Base-by-base conservation (phyloP, 192 early-diverging fungal species). In the Entomortierella lignicola region DNA sequence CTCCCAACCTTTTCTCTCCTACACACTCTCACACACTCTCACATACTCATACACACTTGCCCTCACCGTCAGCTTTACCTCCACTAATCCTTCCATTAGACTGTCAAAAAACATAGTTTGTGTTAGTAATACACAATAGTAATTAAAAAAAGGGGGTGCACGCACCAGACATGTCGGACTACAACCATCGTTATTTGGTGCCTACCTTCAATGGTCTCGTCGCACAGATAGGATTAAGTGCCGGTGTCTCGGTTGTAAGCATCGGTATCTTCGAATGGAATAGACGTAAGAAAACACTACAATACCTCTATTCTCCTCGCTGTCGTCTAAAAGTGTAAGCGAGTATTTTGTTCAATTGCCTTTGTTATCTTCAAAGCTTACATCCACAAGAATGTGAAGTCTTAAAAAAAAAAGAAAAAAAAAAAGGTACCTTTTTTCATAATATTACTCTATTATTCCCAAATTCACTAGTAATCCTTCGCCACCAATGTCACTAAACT, bases 151-250 rank as follows among this genome's bases (percentile, higher is more conserved):
- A n/a, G n/a, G n/a, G n/a, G n/a, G n/a, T n/a, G n/a, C n/a, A n/a
- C n/a, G 53, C 51, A 55, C 39, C 43, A 41, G 48, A 55, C 43
- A 77, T 77, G 74, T 69, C 74, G 48, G 60, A 77, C 21, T 54
- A 54, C 48, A 37, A 26, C 0, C 31, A 43, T 55, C 74, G 74
- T 34, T 77, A 59, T 47, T 34, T 77, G 47, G 74, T 77, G 55
- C 84, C 85, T 43, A 85, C 85, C 27, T 80, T 84, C 57, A 71
- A 86, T 27, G 87, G 87, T 7, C 58, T 89, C 54, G 81, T 82
- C 2, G 81, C 87, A 17, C 85, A 85, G 56, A 69, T 89, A 56
- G 85, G 86, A 23, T 84, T 89, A 47, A 82, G 83, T 1, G 60
- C 80, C 31, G 66, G 73, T n/a, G 77, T 89, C 23, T 83, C 81